These are phyloP conservation scores for Cordyceps fumosorosea DNA, from an alignment of 2,329 filamentous ascomycete species.

Conservation along the genomic window DNA sequence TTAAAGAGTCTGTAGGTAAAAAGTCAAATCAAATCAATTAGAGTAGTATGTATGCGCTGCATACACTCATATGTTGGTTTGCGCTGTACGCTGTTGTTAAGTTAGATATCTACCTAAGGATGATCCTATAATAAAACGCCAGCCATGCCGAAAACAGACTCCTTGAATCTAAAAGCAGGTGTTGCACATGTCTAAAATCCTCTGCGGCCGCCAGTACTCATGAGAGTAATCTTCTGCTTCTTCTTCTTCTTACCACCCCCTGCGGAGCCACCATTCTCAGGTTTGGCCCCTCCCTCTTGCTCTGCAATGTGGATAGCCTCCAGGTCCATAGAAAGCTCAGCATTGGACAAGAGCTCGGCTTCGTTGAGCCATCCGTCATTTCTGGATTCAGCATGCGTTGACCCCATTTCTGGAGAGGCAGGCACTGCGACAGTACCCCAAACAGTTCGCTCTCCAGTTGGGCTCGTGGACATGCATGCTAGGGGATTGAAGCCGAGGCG, in stretches of 20 bases:
- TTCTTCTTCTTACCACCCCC: conserved; percentile 57
- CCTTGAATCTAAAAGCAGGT: not conserved
- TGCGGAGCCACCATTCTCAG: conserved; percentile 14
- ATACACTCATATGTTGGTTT: not conserved
- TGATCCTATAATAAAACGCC: conserved; percentile 9
- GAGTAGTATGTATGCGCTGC: not conserved
- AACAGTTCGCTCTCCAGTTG: conserved; percentile 69
- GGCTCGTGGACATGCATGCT: conserved; percentile 75
- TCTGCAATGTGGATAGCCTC: conserved; percentile 44
- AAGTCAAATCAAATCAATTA: not conserved
- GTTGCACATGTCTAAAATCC: conserved; percentile 26
- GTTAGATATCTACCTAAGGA: not conserved
- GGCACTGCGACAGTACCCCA: conserved; percentile 80
- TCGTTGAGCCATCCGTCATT: conserved; percentile 85
- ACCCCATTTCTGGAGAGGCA: conserved; percentile 47
- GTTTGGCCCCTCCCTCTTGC: conserved; percentile 15
- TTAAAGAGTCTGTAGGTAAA: no score
- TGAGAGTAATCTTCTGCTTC: conserved; percentile 65
- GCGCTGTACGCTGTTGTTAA: not conserved
- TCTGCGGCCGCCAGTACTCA: conserved; percentile 58
- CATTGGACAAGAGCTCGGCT: conserved; percentile 61
- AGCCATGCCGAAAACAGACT: conserved; percentile 5
- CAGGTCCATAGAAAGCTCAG: conserved; percentile 55
- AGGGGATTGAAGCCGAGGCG: conserved; percentile 60
- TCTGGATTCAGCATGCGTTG: conserved; percentile 22